Evolutionary conservation across 2,329 filamentous ascomycete genomes (phyloP).

Genomic region (Arthrobotrys entomopaga): DNA sequence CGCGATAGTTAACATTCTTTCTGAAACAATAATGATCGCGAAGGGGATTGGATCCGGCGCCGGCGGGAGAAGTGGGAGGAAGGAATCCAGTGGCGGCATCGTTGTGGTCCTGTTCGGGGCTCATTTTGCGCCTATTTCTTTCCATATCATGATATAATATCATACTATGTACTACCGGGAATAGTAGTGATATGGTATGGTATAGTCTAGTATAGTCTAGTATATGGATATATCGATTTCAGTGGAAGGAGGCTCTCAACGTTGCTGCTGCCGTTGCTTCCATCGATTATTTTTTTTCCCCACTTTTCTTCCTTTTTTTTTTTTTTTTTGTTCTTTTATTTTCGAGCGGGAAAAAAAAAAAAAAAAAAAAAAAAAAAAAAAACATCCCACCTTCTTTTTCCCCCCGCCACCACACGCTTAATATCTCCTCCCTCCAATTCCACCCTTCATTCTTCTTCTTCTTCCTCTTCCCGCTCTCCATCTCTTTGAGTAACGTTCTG

Average conservation of each 20-base stretch:
- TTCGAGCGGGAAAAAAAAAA: background rate
- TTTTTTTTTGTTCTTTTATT: background rate
- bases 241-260: background rate
- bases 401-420: constrained; percentile 44
- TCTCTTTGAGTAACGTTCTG: background rate
- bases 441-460: constrained; percentile 57
- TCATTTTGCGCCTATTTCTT: no score
- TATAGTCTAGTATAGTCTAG: no score
- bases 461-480: constrained; percentile 52
- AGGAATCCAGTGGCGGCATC: no score
- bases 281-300: no score
- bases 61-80: no score
- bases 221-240: no score
- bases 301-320: constrained; percentile 1
- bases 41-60: background rate
- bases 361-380: constrained; percentile 20
- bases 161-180: no score
- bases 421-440: constrained; percentile 29
- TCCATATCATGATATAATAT: no score
- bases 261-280: no score
- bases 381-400: constrained; percentile 28
- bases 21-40: constrained; percentile 1
- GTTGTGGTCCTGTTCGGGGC: no score
- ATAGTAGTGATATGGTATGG: no score
- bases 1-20: background rate